phyloP scores from a whole-genome alignment of 352 stramenopile genomes.

The Pythium coloratum region DNA sequence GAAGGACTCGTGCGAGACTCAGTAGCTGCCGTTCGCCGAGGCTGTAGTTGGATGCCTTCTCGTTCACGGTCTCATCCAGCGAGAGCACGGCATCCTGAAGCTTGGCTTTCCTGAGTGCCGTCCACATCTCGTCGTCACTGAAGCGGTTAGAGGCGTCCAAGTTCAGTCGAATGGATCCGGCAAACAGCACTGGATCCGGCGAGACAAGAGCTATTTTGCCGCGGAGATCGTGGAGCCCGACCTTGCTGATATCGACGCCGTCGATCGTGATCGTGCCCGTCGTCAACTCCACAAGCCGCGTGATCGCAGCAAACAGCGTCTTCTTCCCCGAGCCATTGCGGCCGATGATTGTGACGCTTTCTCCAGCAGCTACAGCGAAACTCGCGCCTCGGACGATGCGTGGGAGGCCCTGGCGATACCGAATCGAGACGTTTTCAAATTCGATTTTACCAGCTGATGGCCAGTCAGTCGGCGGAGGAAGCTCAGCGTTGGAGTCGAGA shows the following conservation, averaged over 20 bases:
- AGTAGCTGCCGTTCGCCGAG: conserved; percentile 93
- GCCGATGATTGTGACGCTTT: conserved; percentile 27
- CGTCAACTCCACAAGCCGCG: conserved; percentile 30
- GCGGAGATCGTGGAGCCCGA: conserved; percentile 33
- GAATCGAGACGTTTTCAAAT: conserved; percentile 35
- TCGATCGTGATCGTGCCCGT: conserved; percentile 81
- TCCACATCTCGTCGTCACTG: conserved; percentile 50
- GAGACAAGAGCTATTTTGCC: conserved; percentile 51
- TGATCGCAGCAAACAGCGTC: conserved; percentile 33
- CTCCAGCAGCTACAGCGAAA: conserved; percentile 25
- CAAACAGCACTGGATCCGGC: conserved; percentile 88
- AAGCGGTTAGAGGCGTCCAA: conserved; percentile 81
- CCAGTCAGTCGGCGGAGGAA: conserved; percentile 27
- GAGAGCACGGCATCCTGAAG: conserved; percentile 30
- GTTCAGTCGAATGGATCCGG: conserved; percentile 83
- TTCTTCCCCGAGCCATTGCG: conserved; percentile 32
- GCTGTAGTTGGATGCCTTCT: conserved; percentile 92
- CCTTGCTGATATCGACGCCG: conserved; percentile 62
- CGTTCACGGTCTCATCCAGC: conserved; percentile 81
- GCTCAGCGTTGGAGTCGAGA: conserved; percentile 25
- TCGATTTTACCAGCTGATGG: conserved; percentile 23
- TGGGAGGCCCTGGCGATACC: conserved; percentile 37
- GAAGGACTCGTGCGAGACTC: conserved; percentile 90
- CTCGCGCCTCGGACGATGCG: conserved; percentile 34
- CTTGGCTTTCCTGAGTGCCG: conserved; percentile 26